Conservation (phyloP, 495 filamentous ascomycete genomes). For the Alectoria sarmentosa region DNA sequence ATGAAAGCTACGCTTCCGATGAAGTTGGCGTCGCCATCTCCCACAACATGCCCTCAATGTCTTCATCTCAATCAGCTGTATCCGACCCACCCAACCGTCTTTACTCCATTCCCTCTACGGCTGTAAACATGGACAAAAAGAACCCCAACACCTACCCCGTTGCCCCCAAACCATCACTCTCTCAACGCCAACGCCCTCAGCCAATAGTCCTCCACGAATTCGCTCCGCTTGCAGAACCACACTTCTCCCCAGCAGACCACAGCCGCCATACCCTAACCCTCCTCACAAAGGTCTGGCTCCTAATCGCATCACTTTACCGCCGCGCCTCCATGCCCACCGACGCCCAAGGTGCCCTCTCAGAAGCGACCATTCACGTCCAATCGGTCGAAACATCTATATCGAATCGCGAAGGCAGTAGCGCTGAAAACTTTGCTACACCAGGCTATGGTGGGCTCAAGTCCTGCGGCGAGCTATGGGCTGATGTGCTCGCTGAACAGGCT, state of each 20-base stretch:
- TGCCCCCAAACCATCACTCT: conserved; percentile 34
- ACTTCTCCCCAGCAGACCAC: conserved; percentile 37
- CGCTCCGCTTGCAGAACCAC: conserved; percentile 20
- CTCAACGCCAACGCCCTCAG: conserved; percentile 7
- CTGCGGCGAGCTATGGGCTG: conserved; percentile 72
- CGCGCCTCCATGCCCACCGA: conserved; percentile 72
- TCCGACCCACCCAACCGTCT: conserved; percentile 29
- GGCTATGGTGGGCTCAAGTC: conserved; percentile 71
- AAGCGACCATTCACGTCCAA: conserved; percentile 65
- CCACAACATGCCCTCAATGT: conserved; percentile 21
- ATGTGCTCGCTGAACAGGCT: conserved; percentile 71
- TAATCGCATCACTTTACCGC: conserved; percentile 80
- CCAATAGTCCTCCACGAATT: conserved; percentile 5
- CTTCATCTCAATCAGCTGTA: conserved; percentile 8
- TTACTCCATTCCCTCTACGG: conserved; percentile 41
- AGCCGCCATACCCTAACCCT: conserved; percentile 53
- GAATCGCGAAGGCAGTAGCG: conserved; percentile 39
- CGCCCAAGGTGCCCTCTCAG: conserved; percentile 66
- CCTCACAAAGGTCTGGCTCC: conserved; percentile 79
- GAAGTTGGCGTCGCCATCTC: conserved; percentile 40
- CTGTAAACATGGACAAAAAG: conserved; percentile 43
- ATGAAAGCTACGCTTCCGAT: conserved; percentile 20
- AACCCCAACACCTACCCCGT: conserved; percentile 34
- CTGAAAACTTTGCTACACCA: conserved; percentile 47
- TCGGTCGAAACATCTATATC: conserved; percentile 39